Percentiles rank a stretch among this genome's conserved stretches.
Conservation (phyloP, 345 rosid species). For the Camelina laxa region DNA sequence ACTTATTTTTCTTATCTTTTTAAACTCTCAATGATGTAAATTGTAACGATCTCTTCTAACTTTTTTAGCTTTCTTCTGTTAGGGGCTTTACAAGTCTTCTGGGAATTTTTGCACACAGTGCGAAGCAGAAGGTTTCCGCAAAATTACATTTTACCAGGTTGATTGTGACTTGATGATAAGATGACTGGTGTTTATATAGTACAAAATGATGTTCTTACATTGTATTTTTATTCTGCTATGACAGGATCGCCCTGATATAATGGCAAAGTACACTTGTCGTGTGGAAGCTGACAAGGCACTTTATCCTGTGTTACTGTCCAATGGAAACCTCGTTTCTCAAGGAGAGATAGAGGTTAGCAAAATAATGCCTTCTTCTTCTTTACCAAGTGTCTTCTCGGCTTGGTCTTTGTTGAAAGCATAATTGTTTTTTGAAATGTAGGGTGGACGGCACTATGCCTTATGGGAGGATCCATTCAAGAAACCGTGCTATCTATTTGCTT, state of each 20-base stretch:
- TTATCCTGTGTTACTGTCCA: constrained; percentile 88
- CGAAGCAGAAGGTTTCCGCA: constrained; percentile 98
- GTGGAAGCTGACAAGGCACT: constrained; percentile 89
- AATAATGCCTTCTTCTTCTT: constrained; percentile 12
- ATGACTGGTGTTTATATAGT: constrained; percentile 17
- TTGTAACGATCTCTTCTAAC: neutral
- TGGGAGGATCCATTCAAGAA: constrained; percentile 99
- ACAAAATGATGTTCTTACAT: constrained; percentile 27
- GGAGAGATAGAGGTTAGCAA: constrained; percentile 76
- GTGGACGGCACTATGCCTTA: constrained; percentile 82
- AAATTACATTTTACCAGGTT: constrained; percentile 95
- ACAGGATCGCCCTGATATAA: constrained; percentile 95
- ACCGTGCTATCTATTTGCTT: constrained; percentile 93
- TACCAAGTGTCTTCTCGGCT: constrained; percentile 6
- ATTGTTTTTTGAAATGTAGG: constrained; percentile 52
- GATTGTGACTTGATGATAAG: constrained; percentile 20
- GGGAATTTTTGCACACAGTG: constrained; percentile 97
- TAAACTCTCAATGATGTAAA: constrained; percentile 2
- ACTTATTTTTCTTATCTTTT: constrained; percentile 5
- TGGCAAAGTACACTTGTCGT: constrained; percentile 92
- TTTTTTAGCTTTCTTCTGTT: constrained; percentile 9
- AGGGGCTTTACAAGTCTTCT: constrained; percentile 98
- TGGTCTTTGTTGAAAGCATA: constrained; percentile 29
- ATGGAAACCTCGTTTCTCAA: constrained; percentile 88
- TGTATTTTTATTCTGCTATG: constrained; percentile 39